phyloP scores from a whole-genome alignment of 805 yeast genomes.

The Cyberlindnera americana region DNA sequence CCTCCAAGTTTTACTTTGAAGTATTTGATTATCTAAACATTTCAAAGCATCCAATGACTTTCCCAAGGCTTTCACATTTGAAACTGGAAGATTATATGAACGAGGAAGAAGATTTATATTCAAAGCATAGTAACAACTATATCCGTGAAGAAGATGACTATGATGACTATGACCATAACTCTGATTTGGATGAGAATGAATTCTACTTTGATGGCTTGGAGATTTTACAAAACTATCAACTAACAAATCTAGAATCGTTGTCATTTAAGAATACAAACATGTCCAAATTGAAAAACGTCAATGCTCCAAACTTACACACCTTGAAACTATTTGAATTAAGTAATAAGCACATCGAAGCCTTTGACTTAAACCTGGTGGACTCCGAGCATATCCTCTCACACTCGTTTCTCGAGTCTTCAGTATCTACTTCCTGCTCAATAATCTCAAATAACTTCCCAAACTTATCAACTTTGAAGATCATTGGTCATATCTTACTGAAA shows the following conservation, averaged over 20 bases:
- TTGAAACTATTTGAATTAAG: conserved; percentile 22
- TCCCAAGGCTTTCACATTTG: conserved; percentile 18
- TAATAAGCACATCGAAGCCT: conserved; percentile 24
- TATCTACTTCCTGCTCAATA: conserved; percentile 14
- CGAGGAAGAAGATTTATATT: conserved; percentile 25
- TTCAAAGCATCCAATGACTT: conserved; percentile 7
- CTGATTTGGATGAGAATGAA: conserved; percentile 33
- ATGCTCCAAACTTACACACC: conserved; percentile 13
- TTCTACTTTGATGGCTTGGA: conserved; percentile 35
- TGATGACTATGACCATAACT: conserved; percentile 32
- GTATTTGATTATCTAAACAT: conserved; percentile 20
- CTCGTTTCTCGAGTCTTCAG: conserved; percentile 11
- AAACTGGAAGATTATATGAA: conserved; percentile 27
- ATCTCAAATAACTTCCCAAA: conserved; percentile 7
- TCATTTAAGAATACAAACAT: conserved; percentile 24
- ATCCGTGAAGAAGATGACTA: conserved; percentile 21
- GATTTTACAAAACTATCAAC: conserved; percentile 19
- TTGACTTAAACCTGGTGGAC: conserved; percentile 21
- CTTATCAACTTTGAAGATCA: conserved; percentile 7
- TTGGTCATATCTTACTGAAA: conserved; percentile 14
- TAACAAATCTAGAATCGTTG: conserved; percentile 14
- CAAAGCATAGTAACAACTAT: conserved; percentile 21
- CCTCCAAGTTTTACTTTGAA: conserved; percentile 24
- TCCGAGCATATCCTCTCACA: conserved; percentile 8
- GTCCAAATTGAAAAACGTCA: conserved; percentile 17